phyloP scores from a whole-genome alignment of 345 rosid species.

The Lepidium didymum region DNA sequence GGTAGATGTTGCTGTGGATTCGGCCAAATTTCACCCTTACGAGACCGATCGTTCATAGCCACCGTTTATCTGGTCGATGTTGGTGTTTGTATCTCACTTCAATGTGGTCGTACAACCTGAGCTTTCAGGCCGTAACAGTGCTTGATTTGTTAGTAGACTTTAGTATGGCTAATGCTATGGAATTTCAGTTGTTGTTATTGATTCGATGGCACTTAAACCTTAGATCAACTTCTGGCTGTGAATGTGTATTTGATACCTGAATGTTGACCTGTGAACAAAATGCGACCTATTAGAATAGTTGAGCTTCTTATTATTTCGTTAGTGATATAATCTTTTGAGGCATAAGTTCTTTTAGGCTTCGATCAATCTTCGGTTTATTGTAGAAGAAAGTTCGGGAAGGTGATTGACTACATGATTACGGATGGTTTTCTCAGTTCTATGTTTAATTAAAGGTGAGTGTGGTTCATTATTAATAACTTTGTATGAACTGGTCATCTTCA shows the following conservation, averaged over 20 bases:
- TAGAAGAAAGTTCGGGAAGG: not conserved
- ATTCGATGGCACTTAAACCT: not conserved
- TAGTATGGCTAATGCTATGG: not conserved
- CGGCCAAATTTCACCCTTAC: not conserved
- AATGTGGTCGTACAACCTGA: not conserved
- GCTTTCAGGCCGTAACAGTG: not conserved
- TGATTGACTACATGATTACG: not conserved
- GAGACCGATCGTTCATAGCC: conserved; percentile 10
- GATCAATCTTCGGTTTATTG: not conserved
- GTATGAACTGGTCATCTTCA: not conserved
- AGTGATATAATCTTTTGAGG: not conserved
- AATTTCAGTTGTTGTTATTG: not conserved
- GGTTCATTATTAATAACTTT: not conserved
- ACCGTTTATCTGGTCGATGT: not conserved
- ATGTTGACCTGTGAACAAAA: not conserved
- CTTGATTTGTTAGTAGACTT: not conserved
- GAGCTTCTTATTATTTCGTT: not conserved
- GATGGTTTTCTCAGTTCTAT: not conserved
- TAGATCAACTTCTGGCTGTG: not conserved
- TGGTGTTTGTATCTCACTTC: not conserved
- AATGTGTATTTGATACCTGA: not conserved
- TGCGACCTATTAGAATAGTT: not conserved
- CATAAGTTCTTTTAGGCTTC: not conserved
- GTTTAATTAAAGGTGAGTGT: not conserved
- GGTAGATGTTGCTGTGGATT: not conserved